Evolutionary conservation across 805 yeast genomes (phyloP).

Genomic region (Saturnispora galanensis): DNA sequence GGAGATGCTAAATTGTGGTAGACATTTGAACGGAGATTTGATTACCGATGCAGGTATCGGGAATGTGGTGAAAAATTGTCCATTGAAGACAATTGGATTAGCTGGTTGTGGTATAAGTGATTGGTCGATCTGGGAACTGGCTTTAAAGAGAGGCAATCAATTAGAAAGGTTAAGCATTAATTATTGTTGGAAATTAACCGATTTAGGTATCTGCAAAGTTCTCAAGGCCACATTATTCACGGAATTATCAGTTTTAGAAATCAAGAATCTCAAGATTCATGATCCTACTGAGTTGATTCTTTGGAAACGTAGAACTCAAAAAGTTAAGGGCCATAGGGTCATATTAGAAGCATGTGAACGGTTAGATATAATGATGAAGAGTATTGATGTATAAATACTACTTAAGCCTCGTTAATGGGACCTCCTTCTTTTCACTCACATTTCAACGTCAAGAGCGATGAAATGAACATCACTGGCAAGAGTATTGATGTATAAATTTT

Average conservation of each 20-base stretch:
- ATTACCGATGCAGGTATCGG: conserved; percentile 64
- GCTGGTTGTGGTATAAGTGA: conserved; percentile 85
- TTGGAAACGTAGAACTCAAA: conserved; percentile 42
- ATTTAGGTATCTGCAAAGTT: conserved; percentile 24
- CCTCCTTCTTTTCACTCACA: conserved; percentile 39
- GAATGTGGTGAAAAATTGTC: conserved; percentile 46
- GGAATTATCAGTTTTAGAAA: conserved; percentile 63
- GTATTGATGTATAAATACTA: neutral
- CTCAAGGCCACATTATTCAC: conserved; percentile 40
- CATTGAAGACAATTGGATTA: conserved; percentile 63
- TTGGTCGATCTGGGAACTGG: conserved; percentile 71
- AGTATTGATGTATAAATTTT: neutral
- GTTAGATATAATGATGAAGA: conserved; percentile 45
- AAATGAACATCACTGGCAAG: conserved; percentile 72
- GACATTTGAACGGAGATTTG: conserved; percentile 56
- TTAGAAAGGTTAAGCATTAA: conserved; percentile 66
- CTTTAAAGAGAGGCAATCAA: conserved; percentile 33
- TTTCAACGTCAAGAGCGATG: conserved; percentile 65
- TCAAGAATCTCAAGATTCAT: conserved; percentile 53
- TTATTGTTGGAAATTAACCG: conserved; percentile 42
- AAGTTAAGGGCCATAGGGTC: conserved; percentile 35
- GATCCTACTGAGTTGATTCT: conserved; percentile 56
- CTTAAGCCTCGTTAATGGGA: conserved; percentile 55
- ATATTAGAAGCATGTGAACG: conserved; percentile 73
- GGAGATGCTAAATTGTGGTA: conserved; percentile 62